phyloP scores from a whole-genome alignment of 75 land plant genomes.

The Selaginella tamariscina region DNA sequence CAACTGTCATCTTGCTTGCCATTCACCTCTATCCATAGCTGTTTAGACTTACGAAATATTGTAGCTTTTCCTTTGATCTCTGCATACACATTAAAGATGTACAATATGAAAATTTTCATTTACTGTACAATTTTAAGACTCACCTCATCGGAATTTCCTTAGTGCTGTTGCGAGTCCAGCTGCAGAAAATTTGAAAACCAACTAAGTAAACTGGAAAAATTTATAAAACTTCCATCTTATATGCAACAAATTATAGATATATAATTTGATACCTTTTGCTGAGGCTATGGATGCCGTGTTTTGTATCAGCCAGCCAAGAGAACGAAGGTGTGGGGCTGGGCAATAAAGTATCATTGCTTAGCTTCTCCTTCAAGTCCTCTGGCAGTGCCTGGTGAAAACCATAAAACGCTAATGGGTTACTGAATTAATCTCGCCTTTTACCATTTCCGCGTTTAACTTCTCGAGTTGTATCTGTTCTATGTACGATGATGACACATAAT shows the following conservation, averaged over 20 bases:
- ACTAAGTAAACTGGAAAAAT: too few species aligned
- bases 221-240: too few species aligned
- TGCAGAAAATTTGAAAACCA: not conserved
- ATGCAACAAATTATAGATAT: not conserved
- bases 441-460: conserved; percentile 67
- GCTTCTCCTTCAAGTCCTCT: conserved; percentile 64
- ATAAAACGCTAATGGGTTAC: too few species aligned
- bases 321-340: conserved; percentile 62
- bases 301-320: conserved; percentile 33
- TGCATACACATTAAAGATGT: too few species aligned
- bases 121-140: not conserved
- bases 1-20: not conserved
- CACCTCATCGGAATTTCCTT: not conserved
- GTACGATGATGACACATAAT: conserved; percentile 71
- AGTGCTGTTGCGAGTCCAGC: not conserved
- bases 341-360: conserved; percentile 61
- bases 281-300: conserved; percentile 33
- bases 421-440: not conserved
- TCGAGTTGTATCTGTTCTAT: conserved; percentile 91
- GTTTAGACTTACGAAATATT: not conserved
- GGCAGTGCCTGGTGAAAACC: conserved; percentile 17
- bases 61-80: too few species aligned
- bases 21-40: not conserved
- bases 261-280: conserved; percentile 33
- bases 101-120: too few species aligned